Evolutionary conservation across 2,329 filamentous ascomycete species (phyloP).

Genomic region (Colletotrichum sansevieriae): DNA sequence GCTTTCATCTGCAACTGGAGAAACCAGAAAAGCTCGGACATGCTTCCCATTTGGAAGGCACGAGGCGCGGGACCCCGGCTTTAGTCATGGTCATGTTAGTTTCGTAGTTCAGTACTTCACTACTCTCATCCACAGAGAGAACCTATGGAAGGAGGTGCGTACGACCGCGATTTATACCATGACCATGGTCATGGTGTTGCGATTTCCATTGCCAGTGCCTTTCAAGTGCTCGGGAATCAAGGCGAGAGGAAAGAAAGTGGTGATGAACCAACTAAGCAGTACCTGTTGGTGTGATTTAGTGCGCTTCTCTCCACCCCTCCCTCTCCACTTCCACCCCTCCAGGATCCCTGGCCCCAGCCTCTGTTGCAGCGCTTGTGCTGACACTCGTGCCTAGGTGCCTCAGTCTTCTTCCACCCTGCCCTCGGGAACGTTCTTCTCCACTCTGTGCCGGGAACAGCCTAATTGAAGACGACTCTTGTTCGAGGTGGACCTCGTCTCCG

Average conservation of each 20-base stretch:
- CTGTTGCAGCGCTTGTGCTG: slow-evolving; percentile 32
- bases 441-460: not conserved
- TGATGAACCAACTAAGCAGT: too few species aligned
- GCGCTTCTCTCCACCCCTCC: too few species aligned
- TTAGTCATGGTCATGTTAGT: not conserved
- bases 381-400: slow-evolving; percentile 3
- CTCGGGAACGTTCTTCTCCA: slow-evolving; percentile 21
- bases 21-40: slow-evolving; percentile 41
- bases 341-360: slow-evolving; percentile 1
- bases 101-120: too few species aligned
- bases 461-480: not conserved
- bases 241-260: too few species aligned
- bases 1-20: slow-evolving; percentile 25
- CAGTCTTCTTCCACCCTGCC: slow-evolving; percentile 19
- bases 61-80: slow-evolving; percentile 26
- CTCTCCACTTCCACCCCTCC: slow-evolving; percentile 2
- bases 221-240: too few species aligned
- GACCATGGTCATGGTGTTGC: too few species aligned
- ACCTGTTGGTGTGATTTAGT: too few species aligned
- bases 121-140: too few species aligned
- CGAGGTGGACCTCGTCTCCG: slow-evolving; percentile 27
- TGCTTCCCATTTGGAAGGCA: slow-evolving; percentile 42
- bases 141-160: too few species aligned
- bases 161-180: too few species aligned
- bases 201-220: too few species aligned